Evolutionary conservation across 192 early-diverging fungal species (phyloP).

Genomic region (Ambispora gerdemannii): DNA sequence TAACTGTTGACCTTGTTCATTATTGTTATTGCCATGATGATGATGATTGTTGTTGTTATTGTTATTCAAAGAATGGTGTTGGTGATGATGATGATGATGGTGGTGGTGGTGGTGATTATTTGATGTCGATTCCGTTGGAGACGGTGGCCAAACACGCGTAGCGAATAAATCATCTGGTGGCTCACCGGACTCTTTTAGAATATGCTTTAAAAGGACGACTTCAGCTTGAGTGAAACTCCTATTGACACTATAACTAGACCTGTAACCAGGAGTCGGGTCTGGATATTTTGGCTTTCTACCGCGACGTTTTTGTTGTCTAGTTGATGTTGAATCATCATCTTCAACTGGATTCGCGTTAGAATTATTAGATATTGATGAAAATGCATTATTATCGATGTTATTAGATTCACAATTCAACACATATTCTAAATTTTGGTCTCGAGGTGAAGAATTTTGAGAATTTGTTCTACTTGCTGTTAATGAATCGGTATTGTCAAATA

Average conservation of each 20-base stretch:
- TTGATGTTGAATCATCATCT: not conserved
- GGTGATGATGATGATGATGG: not conserved
- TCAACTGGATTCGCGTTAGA: not conserved
- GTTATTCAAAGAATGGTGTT: not conserved
- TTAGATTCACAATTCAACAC: not conserved
- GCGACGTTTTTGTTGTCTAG: not conserved
- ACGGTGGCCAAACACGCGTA: not conserved
- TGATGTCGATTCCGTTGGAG: not conserved
- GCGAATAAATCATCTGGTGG: constrained; percentile 3
- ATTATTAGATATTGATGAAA: too few species aligned
- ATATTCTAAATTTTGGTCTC: not conserved
- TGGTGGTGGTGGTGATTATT: not conserved
- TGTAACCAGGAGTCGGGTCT: not conserved
- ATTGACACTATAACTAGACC: not conserved
- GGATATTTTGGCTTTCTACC: constrained; percentile 18
- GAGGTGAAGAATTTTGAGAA: not conserved
- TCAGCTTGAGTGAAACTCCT: constrained; percentile 14
- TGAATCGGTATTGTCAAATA: too few species aligned
- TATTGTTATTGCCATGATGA: not conserved
- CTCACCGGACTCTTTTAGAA: not conserved
- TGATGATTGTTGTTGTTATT: not conserved
- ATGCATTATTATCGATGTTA: not conserved
- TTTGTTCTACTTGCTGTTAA: too few species aligned
- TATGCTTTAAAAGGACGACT: constrained; percentile 12
- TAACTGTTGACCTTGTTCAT: not conserved